A percentile compares a stretch with the other conserved stretches of the same genome.
These are phyloP conservation scores for Metrosideros polymorpha DNA, from an alignment of 441 rosid species.

Conservation along the genomic window DNA sequence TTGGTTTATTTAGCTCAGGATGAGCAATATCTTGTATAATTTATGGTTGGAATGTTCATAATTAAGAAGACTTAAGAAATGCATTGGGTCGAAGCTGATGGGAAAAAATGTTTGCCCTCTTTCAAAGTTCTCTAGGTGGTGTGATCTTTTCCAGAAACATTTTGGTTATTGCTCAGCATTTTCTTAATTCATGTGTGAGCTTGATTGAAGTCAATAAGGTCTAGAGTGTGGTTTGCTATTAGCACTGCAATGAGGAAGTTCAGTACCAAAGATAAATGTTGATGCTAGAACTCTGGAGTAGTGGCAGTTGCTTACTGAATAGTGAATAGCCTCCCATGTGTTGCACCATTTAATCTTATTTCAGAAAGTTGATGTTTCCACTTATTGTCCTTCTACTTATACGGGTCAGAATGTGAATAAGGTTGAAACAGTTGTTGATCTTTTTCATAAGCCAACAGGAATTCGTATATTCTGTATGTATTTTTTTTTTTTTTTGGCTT, in stretches of 20 bases:
- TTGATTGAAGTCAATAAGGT: background rate
- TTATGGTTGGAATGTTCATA: no score
- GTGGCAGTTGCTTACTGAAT: background rate
- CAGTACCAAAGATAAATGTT: background rate
- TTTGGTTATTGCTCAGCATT: background rate
- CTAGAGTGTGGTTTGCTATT: background rate
- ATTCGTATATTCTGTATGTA: conserved; percentile 81
- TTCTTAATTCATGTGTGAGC: no score
- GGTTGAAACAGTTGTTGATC: conserved; percentile 96
- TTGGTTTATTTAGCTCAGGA: no score
- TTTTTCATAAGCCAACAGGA: conserved; percentile 86
- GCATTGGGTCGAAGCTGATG: no score
- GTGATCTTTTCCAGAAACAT: background rate
- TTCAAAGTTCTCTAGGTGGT: background rate
- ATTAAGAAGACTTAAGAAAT: no score
- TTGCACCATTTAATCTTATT: conserved; percentile 1
- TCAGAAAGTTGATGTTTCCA: background rate
- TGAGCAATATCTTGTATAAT: no score
- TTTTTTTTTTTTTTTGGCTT: background rate
- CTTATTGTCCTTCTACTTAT: background rate
- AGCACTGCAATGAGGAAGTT: background rate
- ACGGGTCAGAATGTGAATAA: conserved; percentile 97
- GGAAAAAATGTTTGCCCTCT: no score
- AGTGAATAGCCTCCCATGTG: background rate
- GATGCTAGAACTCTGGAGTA: background rate